These are phyloP conservation scores for Mortierella sp. DNA, from an alignment of 371 early-diverging fungal species.

Conservation along the genomic window DNA sequence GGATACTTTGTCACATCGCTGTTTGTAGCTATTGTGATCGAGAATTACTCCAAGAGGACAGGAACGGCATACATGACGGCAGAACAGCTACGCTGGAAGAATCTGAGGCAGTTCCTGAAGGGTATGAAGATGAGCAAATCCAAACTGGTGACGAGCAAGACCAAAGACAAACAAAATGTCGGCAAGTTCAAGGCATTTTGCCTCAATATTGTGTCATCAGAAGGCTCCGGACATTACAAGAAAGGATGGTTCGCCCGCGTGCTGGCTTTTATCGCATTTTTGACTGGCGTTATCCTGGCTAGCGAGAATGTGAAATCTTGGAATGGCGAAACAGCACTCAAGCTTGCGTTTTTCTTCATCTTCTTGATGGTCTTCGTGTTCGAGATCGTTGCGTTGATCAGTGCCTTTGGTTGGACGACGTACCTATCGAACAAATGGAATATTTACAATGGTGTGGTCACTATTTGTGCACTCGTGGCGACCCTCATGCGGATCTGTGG, in stretches of 20 bases:
- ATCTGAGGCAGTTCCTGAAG: conserved; percentile 71
- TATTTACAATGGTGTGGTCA: conserved; percentile 64
- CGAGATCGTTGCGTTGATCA: conserved; percentile 63
- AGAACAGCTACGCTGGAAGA: conserved; percentile 31
- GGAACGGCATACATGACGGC: no score
- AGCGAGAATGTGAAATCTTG: conserved; percentile 57
- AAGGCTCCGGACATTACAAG: conserved; percentile 46
- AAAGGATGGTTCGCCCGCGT: conserved; percentile 61
- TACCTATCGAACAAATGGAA: conserved; percentile 71
- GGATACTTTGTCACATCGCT: no score
- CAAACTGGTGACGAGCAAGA: conserved; percentile 66
- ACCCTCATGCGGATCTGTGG: conserved; percentile 55
- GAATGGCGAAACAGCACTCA: conserved; percentile 20
- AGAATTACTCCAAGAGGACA: no score
- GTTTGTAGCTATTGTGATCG: no score
- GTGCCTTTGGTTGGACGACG: conserved; percentile 67
- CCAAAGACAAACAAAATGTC: conserved; percentile 51
- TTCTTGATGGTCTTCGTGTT: conserved; percentile 62
- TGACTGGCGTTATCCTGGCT: conserved; percentile 66
- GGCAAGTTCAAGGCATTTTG: conserved; percentile 57
- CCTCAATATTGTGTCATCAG: conserved; percentile 58
- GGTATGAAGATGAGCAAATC: conserved; percentile 69
- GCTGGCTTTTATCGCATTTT: conserved; percentile 59
- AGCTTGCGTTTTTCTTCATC: conserved; percentile 60
- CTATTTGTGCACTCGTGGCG: conserved; percentile 63